phyloP scores from a whole-genome alignment of 2,329 filamentous ascomycete genomes.

The Verticillium albo-atrum region DNA sequence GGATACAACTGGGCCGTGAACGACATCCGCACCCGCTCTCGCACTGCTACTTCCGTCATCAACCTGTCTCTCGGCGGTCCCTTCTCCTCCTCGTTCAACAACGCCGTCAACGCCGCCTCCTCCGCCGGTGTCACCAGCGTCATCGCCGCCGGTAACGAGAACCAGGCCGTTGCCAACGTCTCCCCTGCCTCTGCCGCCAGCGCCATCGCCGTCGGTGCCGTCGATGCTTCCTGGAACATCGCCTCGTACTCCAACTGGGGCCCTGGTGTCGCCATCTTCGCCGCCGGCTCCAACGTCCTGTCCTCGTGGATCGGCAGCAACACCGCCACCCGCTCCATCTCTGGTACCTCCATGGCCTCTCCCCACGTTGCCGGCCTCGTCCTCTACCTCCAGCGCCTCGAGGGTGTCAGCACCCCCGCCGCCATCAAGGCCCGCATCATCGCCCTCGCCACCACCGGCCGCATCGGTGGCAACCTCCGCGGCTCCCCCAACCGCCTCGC shows the following conservation, averaged over 20 bases:
- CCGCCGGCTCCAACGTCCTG: constrained; percentile 40
- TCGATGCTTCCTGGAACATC: constrained; percentile 1
- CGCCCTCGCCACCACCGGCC: constrained; percentile 32
- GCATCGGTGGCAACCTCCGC: constrained; percentile 25
- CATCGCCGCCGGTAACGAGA: constrained; percentile 35
- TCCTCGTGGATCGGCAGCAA: constrained; percentile 40
- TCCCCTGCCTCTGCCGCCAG: constrained; percentile 26
- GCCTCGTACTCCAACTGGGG: constrained; percentile 38
- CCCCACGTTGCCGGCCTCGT: constrained; percentile 59
- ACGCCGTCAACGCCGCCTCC: constrained; percentile 28
- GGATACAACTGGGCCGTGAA: constrained; percentile 20
- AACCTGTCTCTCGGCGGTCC: constrained; percentile 35
- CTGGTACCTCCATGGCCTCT: constrained; percentile 58
- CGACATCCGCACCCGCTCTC: constrained; percentile 14
- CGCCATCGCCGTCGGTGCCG: constrained; percentile 28
- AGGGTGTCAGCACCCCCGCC: constrained; percentile 33
- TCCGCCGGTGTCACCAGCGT: constrained; percentile 29
- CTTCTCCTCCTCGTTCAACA: constrained; percentile 26
- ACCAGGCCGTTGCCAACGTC: constrained; percentile 14
- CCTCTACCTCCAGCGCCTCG: constrained; percentile 47
- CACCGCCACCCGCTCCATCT: constrained; percentile 39
- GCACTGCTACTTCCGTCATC: constrained; percentile 25
- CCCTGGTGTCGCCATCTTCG: constrained; percentile 42
- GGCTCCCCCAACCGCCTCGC: constrained; percentile 40
- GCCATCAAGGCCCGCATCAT: constrained; percentile 36